Percentiles rank a stretch among this genome's conserved stretches.
phyloP scores from a whole-genome alignment of 2,329 filamentous ascomycete genomes.

The Periconia digitata region DNA sequence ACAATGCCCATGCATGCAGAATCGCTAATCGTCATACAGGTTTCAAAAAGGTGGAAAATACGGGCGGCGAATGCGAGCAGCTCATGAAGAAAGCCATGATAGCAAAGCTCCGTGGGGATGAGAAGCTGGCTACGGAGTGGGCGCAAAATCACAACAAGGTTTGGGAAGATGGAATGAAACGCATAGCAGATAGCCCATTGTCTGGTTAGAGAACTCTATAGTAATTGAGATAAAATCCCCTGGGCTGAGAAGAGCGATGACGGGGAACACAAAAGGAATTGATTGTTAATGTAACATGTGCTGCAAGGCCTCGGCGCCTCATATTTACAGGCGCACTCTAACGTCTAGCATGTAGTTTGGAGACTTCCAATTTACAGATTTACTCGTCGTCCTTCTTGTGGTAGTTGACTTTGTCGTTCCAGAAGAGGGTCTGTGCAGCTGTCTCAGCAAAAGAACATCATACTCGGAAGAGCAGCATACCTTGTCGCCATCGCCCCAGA shows the following conservation, averaged over 20 bases:
- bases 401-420: constrained; percentile 95
- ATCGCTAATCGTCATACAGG: constrained; percentile 37
- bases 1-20: background rate
- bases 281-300: constrained; percentile 27
- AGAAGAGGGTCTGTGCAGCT: constrained; percentile 58
- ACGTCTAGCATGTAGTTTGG: background rate
- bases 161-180: constrained; percentile 33
- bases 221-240: background rate
- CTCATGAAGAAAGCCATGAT: constrained; percentile 80
- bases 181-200: constrained; percentile 13
- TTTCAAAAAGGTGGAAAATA: constrained; percentile 68
- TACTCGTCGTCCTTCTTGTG: constrained; percentile 77
- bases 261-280: constrained; percentile 32
- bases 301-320: constrained; percentile 20
- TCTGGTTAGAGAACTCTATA: too few species aligned
- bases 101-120: constrained; percentile 63
- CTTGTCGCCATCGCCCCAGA: constrained; percentile 96
- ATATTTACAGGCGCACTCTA: constrained; percentile 17
- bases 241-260: background rate
- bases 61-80: constrained; percentile 73
- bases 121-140: constrained; percentile 40
- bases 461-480: constrained; percentile 48
- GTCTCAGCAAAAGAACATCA: constrained; percentile 5
- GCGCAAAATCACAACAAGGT: constrained; percentile 39
- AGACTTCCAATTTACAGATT: constrained; percentile 2